A percentile compares a stretch with the other conserved stretches of the same genome.
Evolutionary conservation across 2,329 filamentous ascomycete species (phyloP).

Genomic region (Cercospora sp.): DNA sequence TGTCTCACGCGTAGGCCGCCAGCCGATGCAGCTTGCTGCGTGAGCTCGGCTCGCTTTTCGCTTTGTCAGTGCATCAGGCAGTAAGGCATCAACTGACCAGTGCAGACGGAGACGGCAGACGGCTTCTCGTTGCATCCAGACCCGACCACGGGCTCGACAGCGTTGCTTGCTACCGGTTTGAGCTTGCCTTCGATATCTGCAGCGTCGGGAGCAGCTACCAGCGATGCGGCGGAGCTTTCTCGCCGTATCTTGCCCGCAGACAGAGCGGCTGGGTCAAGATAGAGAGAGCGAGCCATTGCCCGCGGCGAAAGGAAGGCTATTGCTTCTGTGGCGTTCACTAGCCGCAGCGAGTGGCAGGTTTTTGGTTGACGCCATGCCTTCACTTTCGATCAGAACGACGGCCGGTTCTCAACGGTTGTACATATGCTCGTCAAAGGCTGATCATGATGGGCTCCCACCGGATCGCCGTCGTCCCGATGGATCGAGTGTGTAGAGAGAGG

Average conservation of each 20-base stretch:
- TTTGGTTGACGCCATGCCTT: background rate
- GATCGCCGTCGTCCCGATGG: background rate
- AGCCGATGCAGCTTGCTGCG: background rate
- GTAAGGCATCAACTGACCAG: background rate
- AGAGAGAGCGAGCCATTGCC: background rate
- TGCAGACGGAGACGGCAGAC: background rate
- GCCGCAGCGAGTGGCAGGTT: background rate
- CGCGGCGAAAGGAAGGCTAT: conserved; percentile 11
- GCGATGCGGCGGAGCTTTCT: background rate
- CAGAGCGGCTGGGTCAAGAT: background rate
- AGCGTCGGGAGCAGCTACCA: background rate
- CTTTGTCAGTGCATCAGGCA: background rate
- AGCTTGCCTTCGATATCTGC: background rate
- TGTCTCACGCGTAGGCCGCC: background rate
- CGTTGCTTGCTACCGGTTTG: background rate
- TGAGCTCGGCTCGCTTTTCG: background rate
- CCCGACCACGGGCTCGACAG: background rate
- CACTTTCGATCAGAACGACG: background rate
- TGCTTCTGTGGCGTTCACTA: background rate
- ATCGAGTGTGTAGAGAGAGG: background rate
- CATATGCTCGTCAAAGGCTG: background rate
- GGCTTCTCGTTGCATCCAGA: background rate
- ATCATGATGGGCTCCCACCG: background rate
- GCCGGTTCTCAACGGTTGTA: background rate
- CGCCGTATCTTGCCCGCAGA: background rate